Conservation (phyloP, 2,329 filamentous ascomycete genomes). For the Colletotrichum sojae region DNA sequence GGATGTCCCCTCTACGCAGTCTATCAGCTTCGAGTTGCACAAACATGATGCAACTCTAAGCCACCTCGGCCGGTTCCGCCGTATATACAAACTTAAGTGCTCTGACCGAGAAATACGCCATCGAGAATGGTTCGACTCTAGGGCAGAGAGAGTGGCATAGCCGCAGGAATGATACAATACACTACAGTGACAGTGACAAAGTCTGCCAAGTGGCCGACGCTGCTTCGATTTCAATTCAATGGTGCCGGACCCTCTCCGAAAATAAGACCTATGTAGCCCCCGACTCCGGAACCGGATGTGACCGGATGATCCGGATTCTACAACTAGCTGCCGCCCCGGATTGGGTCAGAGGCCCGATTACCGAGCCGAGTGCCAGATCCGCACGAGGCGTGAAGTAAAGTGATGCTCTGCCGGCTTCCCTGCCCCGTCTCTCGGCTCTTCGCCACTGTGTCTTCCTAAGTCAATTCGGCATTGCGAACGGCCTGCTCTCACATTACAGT, state of each 20-base stretch:
- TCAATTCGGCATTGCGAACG: no score
- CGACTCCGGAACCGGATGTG: slow-evolving; percentile 12
- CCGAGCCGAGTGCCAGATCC: slow-evolving; percentile 14
- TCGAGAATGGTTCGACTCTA: not conserved
- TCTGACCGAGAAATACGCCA: not conserved
- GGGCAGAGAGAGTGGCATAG: not conserved
- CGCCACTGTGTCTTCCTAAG: not conserved
- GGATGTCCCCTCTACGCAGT: no score
- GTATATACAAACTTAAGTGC: not conserved
- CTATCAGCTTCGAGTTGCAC: not conserved
- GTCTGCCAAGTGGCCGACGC: not conserved
- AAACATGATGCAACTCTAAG: not conserved
- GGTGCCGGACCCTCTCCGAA: not conserved
- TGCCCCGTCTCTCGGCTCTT: not conserved
- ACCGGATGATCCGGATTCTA: slow-evolving; percentile 13
- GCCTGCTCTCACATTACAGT: no score
- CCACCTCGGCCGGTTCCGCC: no score
- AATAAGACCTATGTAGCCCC: not conserved
- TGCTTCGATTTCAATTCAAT: not conserved
- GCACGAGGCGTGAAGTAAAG: not conserved
- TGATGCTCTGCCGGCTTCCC: no score
- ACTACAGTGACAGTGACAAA: not conserved
- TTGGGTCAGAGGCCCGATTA: not conserved
- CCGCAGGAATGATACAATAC: not conserved
- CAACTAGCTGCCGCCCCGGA: not conserved